phyloP scores from a whole-genome alignment of 1,284 basidiomycete genomes.

The Cutaneotrichosporon sp. region DNA sequence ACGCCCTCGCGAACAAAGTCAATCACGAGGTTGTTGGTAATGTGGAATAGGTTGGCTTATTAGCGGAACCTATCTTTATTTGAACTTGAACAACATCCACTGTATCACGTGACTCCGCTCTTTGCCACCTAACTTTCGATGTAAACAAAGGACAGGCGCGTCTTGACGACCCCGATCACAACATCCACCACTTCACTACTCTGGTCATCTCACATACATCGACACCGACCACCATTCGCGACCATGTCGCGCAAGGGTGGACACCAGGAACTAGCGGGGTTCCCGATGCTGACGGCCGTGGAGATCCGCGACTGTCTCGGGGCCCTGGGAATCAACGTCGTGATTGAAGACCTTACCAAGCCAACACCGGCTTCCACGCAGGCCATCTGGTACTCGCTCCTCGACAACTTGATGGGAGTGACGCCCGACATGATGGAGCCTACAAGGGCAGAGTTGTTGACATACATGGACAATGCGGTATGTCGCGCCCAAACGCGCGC shows the following conservation, averaged over 20 bases:
- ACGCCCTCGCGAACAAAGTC: too few relatives aligned
- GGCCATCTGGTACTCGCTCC: conserved; percentile 50
- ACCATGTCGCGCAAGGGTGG: conserved; percentile 17
- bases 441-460: conserved; percentile 57
- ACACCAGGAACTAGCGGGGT: conserved; percentile 21
- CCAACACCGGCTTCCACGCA: conserved; percentile 65
- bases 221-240: neutral
- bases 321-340: conserved; percentile 50
- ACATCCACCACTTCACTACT: neutral
- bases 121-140: neutral
- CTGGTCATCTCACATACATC: neutral
- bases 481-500: conserved; percentile 15
- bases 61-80: conserved; percentile 4
- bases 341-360: conserved; percentile 62
- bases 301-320: conserved; percentile 32
- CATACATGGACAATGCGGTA: conserved; percentile 53
- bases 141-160: conserved; percentile 5
- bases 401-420: conserved; percentile 65
- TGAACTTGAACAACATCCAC: too few relatives aligned
- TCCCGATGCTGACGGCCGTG: conserved; percentile 31
- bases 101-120: neutral
- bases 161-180: neutral
- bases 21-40: neutral
- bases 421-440: conserved; percentile 58
- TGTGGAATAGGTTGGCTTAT: neutral